A percentile compares a stretch with the other conserved stretches of the same genome.
phyloP scores from a whole-genome alignment of 352 stramenopile genomes.

The Phytopythium chamaehyphon region DNA sequence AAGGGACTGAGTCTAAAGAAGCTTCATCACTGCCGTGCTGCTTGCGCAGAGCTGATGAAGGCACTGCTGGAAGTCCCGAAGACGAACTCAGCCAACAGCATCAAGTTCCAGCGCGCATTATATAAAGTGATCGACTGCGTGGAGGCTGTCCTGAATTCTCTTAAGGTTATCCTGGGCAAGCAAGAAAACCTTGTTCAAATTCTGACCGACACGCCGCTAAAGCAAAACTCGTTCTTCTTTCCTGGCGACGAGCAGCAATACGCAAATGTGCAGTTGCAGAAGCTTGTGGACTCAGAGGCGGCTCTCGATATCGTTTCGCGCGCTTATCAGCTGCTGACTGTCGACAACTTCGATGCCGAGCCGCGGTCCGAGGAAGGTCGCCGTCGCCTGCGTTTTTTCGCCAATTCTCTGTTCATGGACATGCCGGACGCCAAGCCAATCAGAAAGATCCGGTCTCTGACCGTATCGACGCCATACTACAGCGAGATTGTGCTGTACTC shows the following conservation, averaged over 20 bases:
- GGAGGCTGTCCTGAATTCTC: constrained; percentile 71
- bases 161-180: constrained; percentile 84
- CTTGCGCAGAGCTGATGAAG: constrained; percentile 81
- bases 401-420: constrained; percentile 88
- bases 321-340: constrained; percentile 80
- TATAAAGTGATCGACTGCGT: constrained; percentile 86
- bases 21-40: constrained; percentile 66
- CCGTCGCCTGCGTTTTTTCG: constrained; percentile 83
- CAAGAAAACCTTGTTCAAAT: constrained; percentile 84
- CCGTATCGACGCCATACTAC: constrained; percentile 86
- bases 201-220: constrained; percentile 79
- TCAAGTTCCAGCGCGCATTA: constrained; percentile 84
- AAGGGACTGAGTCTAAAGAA: constrained; percentile 81
- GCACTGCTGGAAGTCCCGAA: constrained; percentile 80
- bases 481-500: constrained; percentile 90
- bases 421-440: constrained; percentile 87
- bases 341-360: constrained; percentile 88
- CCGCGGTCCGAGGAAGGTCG: constrained; percentile 83
- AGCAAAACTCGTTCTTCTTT: constrained; percentile 90
- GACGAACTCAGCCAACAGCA: constrained; percentile 69
- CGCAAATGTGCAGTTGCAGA: constrained; percentile 74
- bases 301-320: constrained; percentile 81
- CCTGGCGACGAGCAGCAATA: constrained; percentile 81
- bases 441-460: constrained; percentile 83
- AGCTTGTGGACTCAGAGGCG: constrained; percentile 77